Evolutionary conservation across 2,329 filamentous ascomycete genomes (phyloP).

Genomic region (Beauveria pseudobassiana): DNA sequence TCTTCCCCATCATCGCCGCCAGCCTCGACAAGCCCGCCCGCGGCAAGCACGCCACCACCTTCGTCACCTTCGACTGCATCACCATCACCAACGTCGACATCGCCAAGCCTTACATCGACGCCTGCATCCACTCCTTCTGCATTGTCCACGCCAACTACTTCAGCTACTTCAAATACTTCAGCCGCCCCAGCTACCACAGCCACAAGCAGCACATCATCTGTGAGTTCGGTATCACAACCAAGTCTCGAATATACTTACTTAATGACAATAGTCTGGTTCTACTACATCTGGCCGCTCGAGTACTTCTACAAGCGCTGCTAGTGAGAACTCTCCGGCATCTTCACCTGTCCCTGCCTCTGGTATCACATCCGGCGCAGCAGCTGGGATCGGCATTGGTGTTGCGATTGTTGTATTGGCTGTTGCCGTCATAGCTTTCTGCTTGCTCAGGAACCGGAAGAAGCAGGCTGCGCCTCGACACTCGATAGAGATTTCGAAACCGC

Average conservation of each 20-base stretch:
- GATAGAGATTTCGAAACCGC: slow-evolving; percentile 44
- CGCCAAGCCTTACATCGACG: slow-evolving; percentile 9
- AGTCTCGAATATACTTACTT: neutral
- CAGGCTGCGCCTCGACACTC: slow-evolving; percentile 17
- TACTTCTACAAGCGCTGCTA: slow-evolving; percentile 3
- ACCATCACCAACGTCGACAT: neutral
- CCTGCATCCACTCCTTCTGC: slow-evolving; percentile 3
- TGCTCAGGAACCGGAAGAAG: slow-evolving; percentile 25
- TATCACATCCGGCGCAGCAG: slow-evolving; percentile 37
- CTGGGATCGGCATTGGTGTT: slow-evolving; percentile 42
- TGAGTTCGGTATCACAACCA: neutral
- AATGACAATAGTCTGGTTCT: neutral
- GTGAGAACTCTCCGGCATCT: slow-evolving; percentile 4
- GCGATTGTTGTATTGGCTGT: slow-evolving; percentile 34
- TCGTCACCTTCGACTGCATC: neutral
- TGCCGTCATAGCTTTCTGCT: slow-evolving; percentile 30
- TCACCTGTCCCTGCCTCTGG: slow-evolving; percentile 17
- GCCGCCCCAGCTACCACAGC: neutral
- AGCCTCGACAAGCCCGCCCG: neutral
- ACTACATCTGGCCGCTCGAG: neutral
- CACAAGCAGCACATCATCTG: neutral
- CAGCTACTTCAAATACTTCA: neutral
- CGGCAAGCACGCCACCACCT: neutral
- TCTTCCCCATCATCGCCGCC: neutral
- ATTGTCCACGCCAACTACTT: neutral